Evolutionary conservation across 805 yeast genomes (phyloP).

Genomic region (Myxozyma vanderwaltii): DNA sequence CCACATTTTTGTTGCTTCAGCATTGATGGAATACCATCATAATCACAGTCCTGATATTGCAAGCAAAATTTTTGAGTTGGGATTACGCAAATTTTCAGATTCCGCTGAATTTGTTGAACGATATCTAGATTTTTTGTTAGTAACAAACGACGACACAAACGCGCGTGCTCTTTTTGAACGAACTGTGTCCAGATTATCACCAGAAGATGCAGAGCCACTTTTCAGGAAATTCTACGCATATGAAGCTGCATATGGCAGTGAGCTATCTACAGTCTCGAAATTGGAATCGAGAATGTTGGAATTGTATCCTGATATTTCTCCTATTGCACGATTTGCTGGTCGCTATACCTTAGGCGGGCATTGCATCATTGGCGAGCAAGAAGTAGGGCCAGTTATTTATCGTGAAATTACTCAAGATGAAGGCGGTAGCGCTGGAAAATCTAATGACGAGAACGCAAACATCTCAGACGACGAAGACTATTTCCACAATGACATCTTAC

Average conservation of each 20-base stretch:
- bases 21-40: conserved; percentile 71
- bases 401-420: conserved; percentile 18
- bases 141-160: conserved; percentile 67
- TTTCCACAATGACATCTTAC: not conserved
- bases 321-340: conserved; percentile 45
- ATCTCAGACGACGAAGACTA: conserved; percentile 13
- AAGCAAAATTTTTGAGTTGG: conserved; percentile 73
- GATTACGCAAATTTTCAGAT: conserved; percentile 59
- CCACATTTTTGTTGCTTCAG: conserved; percentile 79
- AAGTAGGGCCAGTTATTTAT: conserved; percentile 23
- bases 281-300: conserved; percentile 68
- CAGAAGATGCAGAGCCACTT: conserved; percentile 48
- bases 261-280: conserved; percentile 62
- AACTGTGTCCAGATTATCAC: conserved; percentile 58
- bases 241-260: conserved; percentile 67
- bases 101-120: conserved; percentile 64
- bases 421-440: not conserved
- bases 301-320: conserved; percentile 61
- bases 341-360: conserved; percentile 39
- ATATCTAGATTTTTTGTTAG: conserved; percentile 72
- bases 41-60: conserved; percentile 64
- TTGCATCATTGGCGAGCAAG: conserved; percentile 20
- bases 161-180: conserved; percentile 83
- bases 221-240: conserved; percentile 63
- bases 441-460: not conserved